Base-by-base conservation (phyloP, 2,329 filamentous ascomycete genomes). In the Aspergillus clavatus region DNA sequence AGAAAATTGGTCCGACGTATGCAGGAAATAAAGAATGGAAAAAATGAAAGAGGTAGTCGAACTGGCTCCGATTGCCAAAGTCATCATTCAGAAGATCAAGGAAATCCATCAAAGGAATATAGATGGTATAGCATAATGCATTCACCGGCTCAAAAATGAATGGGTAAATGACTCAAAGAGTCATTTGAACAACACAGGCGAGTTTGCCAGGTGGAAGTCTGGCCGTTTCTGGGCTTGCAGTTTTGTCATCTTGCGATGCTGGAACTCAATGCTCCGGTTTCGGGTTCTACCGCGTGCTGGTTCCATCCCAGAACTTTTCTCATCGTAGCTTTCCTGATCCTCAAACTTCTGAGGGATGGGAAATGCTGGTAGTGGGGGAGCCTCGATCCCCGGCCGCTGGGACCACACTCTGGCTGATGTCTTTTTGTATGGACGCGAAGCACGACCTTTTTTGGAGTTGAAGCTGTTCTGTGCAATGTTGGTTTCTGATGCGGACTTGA, bases 221-320 rank as follows among this genome's bases (percentile, higher is more conserved):
- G 43, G 39, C 49, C 39, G 45, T 50, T 56, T 40, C 24, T 46
- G 46, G 16, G 37, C 37, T 26, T 42, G 53, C 8, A 48, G 35
- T 35, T 56, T 58, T 5, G 52, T 50, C 40, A 55, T 41, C 39
- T 40, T 51, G 16, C 50, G 47, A 26, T 48, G 52, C 22, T 52
- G 52, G 26, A 49, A 46, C 16, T 57, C 56, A 10, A 61, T 47
- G 38, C 48, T 59, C 19, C 59, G 57, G 36, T 46, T 61, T 29
- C 57, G 53, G 38, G 53, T 39, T 8, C 60, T 51, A 26, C 58
- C 59, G 41, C 62, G 56, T 16, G 42, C 35, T 18, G 40, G 12
- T n/a, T 60, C 57, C 24, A 43, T 21, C 3, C 31, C n/a, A 19
- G 14, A 22, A 2, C 40, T 36, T 24, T 42, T 42, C 7, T 22